phyloP scores from a whole-genome alignment of 352 stramenopile genomes.

The Phytophthora pisi region DNA sequence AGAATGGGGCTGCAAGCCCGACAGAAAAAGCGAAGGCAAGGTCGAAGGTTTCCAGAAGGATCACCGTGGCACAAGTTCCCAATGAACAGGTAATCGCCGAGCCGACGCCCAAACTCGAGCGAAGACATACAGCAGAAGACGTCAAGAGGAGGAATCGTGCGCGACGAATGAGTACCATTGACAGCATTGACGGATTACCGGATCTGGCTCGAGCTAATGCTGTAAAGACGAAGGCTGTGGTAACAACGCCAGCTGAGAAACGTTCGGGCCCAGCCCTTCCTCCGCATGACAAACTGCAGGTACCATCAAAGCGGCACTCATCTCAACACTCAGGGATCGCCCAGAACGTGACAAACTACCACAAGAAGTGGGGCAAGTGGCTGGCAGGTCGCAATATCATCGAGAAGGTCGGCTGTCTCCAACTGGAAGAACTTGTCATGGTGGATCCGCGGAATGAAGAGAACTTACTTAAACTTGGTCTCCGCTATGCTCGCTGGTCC shows the following conservation, averaged over 20 bases:
- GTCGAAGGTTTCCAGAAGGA: conserved; percentile 15
- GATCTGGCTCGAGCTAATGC: neutral
- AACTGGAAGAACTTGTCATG: conserved; percentile 70
- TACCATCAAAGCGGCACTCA: conserved; percentile 13
- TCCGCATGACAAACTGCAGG: conserved; percentile 5
- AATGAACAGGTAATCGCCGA: conserved; percentile 5
- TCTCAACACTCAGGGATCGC: conserved; percentile 7
- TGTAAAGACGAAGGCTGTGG: conserved; percentile 8
- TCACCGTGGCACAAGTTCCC: conserved; percentile 4
- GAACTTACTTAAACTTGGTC: conserved; percentile 60
- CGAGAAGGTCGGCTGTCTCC: conserved; percentile 72
- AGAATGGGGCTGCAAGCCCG: neutral
- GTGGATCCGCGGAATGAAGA: conserved; percentile 43
- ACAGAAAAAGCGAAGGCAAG: conserved; percentile 8
- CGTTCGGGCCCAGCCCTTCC: neutral
- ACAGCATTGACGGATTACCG: conserved; percentile 10
- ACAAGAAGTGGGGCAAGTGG: conserved; percentile 70
- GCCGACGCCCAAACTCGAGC: conserved; percentile 1
- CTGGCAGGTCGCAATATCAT: conserved; percentile 50
- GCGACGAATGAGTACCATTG: conserved; percentile 19
- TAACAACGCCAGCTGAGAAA: conserved; percentile 8
- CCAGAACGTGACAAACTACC: conserved; percentile 45
- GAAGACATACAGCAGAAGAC: conserved; percentile 20
- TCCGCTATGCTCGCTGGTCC: conserved; percentile 62
- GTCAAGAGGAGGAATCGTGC: conserved; percentile 11